Base-by-base conservation (phyloP, 192 early-diverging fungal species). In the Coemansia biformis region DNA sequence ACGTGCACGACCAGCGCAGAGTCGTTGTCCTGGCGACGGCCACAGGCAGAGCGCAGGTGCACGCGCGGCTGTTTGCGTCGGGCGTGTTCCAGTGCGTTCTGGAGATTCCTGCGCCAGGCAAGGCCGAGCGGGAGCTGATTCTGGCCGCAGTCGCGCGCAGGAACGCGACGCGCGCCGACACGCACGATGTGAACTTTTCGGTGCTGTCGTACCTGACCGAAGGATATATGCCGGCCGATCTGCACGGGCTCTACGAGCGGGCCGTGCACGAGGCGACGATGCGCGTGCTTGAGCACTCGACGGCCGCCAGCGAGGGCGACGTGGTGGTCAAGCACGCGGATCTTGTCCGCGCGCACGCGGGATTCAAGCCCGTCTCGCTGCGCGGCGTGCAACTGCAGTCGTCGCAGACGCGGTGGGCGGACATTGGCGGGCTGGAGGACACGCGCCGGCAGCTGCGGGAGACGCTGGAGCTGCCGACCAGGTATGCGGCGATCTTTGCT, bases 401-500 rank as follows among this genome's bases (percentile, higher is more conserved):
- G 17, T 87, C 88, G 13, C 76, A 67, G 10, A 85, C 90, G 1
- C 76, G 77, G 19, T 96, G 93, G 93, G 46, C 77, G 11, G 90
- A 93, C 61, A 93, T 96, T 62, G 93, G 93, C 26, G 91, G 91
- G 11, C 59, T 99, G 46, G 76, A 81, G 15, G 87, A 87, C 36
- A 85, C 93, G 0, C 83, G 90, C 35, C 78, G 81, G 16, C 80
- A 83, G 35, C 57, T 99, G 48, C 57, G 89, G 4, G 91, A 99
- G 55, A 99, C 96, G 0, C 60, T 99, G 8, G 90, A 97, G 70
- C 93, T 92, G 83, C 96, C 96, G 0, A 89, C 91, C 0, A 86
- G 86, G 56, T 99, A 96, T 60, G 87, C 90, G 2, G 72, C 82
- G 0, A 87, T 99, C 26, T 99, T 95, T 74, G 84, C 84, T 10